These are phyloP conservation scores for Musa itinerans DNA, from an alignment of 176 grass and related monocot genomes.

Conservation along the genomic window DNA sequence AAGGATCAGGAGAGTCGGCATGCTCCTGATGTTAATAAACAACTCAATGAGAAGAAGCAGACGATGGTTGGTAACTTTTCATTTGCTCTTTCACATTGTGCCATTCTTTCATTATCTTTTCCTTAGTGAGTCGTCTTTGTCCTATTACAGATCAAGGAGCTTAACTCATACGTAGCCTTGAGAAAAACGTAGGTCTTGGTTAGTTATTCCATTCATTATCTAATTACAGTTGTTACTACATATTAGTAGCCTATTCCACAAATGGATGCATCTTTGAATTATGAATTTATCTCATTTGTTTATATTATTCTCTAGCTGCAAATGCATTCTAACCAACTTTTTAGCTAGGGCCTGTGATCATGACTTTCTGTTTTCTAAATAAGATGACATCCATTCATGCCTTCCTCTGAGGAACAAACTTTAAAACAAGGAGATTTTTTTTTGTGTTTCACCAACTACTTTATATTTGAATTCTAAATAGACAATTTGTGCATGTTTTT, in stretches of 20 bases:
- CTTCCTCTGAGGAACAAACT: no score
- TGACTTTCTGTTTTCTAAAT: no score
- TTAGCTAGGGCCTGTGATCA: no score
- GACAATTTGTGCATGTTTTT: no score
- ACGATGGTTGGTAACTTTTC: slow-evolving; percentile 46
- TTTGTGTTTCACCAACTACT: no score
- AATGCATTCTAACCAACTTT: no score
- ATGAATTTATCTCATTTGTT: no score
- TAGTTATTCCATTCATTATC: not conserved
- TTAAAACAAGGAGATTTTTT: no score
- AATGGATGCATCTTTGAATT: no score
- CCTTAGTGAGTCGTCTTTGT: slow-evolving; percentile 19
- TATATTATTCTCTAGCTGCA: no score
- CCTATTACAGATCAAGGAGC: slow-evolving; percentile 68
- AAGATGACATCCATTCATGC: no score
- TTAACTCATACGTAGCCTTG: slow-evolving; percentile 80
- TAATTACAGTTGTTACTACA: not conserved
- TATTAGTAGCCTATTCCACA: not conserved
- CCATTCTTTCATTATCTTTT: not conserved
- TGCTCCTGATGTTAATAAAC: slow-evolving; percentile 57
- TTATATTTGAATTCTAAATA: no score
- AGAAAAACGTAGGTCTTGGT: slow-evolving; percentile 72
- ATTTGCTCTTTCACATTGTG: not conserved
- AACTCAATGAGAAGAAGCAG: slow-evolving; percentile 93
- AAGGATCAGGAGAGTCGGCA: slow-evolving; percentile 68